Evolutionary conservation across 2,329 filamentous ascomycete species (phyloP).

Genomic region (Botrytis fabae): DNA sequence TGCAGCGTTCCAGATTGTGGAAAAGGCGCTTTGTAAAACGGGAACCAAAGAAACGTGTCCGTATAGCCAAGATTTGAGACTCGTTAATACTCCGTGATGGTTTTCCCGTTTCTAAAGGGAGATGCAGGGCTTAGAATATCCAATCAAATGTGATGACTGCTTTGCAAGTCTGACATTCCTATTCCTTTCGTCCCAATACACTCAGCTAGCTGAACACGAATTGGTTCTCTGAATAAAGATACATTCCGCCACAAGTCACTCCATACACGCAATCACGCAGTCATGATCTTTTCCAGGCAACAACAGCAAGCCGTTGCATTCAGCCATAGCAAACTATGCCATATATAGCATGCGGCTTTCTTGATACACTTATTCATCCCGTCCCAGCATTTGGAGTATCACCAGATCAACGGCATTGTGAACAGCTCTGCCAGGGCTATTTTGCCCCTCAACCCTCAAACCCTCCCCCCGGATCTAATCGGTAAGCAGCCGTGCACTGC

Average conservation of each 20-base stretch:
- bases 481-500: neutral
- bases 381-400: neutral
- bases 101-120: neutral
- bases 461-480: neutral
- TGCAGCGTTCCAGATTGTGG: neutral
- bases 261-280: neutral
- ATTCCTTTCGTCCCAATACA: neutral
- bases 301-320: neutral
- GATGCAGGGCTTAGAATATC: slow-evolving; percentile 1
- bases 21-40: neutral
- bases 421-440: neutral
- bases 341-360: neutral
- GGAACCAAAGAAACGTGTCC: neutral
- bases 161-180: slow-evolving; percentile 1
- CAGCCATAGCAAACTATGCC: neutral
- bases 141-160: neutral
- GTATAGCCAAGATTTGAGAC: slow-evolving; percentile 9
- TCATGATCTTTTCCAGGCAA: neutral
- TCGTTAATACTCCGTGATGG: neutral
- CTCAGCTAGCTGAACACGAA: slow-evolving; percentile 7
- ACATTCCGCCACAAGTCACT: neutral
- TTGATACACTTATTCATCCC: neutral
- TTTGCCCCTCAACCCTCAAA: neutral
- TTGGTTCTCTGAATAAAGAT: neutral
- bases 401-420: neutral